Evolutionary conservation across 2,329 filamentous ascomycete species (phyloP), one percentile per base, ranked within the genome.

Genomic region (Alternaria sp.): DNA sequence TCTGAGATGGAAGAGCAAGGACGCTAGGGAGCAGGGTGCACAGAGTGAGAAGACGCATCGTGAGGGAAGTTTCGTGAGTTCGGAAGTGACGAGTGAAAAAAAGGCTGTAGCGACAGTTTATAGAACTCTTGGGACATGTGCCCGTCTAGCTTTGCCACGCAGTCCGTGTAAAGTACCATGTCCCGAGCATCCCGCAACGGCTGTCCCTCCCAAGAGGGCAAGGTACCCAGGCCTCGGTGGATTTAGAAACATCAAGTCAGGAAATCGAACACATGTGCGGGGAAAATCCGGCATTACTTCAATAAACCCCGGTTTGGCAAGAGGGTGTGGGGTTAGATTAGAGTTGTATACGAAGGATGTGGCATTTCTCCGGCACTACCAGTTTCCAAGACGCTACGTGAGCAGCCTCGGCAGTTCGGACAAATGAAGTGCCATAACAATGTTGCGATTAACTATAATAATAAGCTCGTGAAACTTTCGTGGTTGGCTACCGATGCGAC

Each of bases 1-100:
- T 59, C 42, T 70, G 66, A 2, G 57, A 54, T 7, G 72, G 68
- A 6, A 66, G 51, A 30, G 66, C 58, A 11, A 66, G 47, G 36
- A 62, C 57, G 43, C 53, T 48, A 5, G 68, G 63, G 4, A 71
- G 41, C 4, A 68, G 32, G 22, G 30, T 22, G 6, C n/a, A 20
- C 11, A 54, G 14, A 39, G 42, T 48, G n/a, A 67, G 56, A 49
- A 69, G 36, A 18, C 59, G 64, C 70, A 72, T 72, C 14, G 28
- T 63, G 32, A 32, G 34, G n/a, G 32, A 7, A 38, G 16, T 14
- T 14, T 20, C 9, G 41, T 52, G 11, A 32, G 28, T 51, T 47
- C n/a, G 47, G 38, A 42, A 14, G 22, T 43, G 38, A 41, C 7
- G 51, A 30, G 20, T 20, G 12, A 20, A 38, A 11, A 20, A 38